A percentile compares a stretch with the other conserved stretches of the same genome.
These are phyloP conservation scores for Torulaspora indica DNA, from an alignment of 805 yeast genomes.

Conservation along the genomic window DNA sequence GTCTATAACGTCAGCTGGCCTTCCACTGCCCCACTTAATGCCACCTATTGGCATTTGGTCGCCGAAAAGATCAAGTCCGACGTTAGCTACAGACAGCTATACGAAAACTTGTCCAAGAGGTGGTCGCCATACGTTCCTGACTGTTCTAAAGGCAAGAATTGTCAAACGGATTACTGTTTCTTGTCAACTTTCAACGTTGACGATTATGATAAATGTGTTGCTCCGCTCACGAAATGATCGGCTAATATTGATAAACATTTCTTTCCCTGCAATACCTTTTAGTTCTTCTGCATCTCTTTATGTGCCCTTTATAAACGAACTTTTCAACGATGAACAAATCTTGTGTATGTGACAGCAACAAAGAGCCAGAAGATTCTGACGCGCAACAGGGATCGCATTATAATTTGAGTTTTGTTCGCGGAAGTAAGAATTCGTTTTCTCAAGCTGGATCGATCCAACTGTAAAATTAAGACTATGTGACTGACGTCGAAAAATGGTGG, in stretches of 20 bases:
- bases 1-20: slow-evolving; percentile 57
- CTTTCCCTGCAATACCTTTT: background rate
- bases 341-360: too few relatives aligned
- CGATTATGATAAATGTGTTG: slow-evolving; percentile 33
- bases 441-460: too few relatives aligned
- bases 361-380: too few relatives aligned
- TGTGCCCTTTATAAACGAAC: too few relatives aligned
- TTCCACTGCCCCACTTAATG: slow-evolving; percentile 53
- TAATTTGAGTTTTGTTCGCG: too few relatives aligned
- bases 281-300: background rate
- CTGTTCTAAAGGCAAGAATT: slow-evolving; percentile 39
- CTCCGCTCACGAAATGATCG: slow-evolving; percentile 1
- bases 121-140: slow-evolving; percentile 50
- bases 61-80: slow-evolving; percentile 43
- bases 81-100: slow-evolving; percentile 45
- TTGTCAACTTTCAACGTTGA: slow-evolving; percentile 37
- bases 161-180: slow-evolving; percentile 41
- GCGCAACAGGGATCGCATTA: too few relatives aligned
- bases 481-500: too few relatives aligned
- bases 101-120: slow-evolving; percentile 48
- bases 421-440: too few relatives aligned
- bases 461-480: too few relatives aligned
- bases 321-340: too few relatives aligned
- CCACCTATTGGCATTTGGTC: slow-evolving; percentile 61
- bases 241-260: too few relatives aligned